Evolutionary conservation across 2,329 filamentous ascomycete genomes (phyloP).

Genomic region (Calonectria pteridis): DNA sequence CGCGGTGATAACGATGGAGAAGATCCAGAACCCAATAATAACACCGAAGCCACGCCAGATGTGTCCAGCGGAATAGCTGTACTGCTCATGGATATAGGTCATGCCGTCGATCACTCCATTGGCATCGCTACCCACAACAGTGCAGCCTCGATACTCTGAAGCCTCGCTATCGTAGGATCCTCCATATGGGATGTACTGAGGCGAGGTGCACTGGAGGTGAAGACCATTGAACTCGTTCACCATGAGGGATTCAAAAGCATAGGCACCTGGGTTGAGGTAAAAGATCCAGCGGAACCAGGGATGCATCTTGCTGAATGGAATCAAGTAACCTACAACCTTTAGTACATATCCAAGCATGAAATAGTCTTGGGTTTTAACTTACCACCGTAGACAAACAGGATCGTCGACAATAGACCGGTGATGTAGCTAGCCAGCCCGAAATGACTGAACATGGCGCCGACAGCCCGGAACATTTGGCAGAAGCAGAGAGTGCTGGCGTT

Average conservation of each 20-base stretch:
- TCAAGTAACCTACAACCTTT: slow-evolving; percentile 65
- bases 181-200: slow-evolving; percentile 67
- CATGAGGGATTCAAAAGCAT: slow-evolving; percentile 73
- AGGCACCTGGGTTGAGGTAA: slow-evolving; percentile 64
- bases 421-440: slow-evolving; percentile 46
- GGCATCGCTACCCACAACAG: slow-evolving; percentile 60
- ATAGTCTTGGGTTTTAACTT: slow-evolving; percentile 29
- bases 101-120: slow-evolving; percentile 61
- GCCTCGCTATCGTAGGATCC: slow-evolving; percentile 43
- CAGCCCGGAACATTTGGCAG: slow-evolving; percentile 74
- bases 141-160: slow-evolving; percentile 61
- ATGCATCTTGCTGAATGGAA: slow-evolving; percentile 60
- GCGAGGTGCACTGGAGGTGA: slow-evolving; percentile 67
- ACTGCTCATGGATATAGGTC: slow-evolving; percentile 63
- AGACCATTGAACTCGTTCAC: slow-evolving; percentile 69
- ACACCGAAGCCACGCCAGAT: slow-evolving; percentile 81
- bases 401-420: slow-evolving; percentile 42
- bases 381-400: slow-evolving; percentile 48
- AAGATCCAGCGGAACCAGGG: slow-evolving; percentile 68
- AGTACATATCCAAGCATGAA: neutral
- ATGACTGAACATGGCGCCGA: slow-evolving; percentile 72
- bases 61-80: slow-evolving; percentile 64
- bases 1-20: slow-evolving; percentile 78
- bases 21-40: slow-evolving; percentile 76
- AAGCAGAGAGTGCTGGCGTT: slow-evolving; percentile 70